Evolutionary conservation across 176 grass and related monocot species (phyloP).

Genomic region (Canna indica): DNA sequence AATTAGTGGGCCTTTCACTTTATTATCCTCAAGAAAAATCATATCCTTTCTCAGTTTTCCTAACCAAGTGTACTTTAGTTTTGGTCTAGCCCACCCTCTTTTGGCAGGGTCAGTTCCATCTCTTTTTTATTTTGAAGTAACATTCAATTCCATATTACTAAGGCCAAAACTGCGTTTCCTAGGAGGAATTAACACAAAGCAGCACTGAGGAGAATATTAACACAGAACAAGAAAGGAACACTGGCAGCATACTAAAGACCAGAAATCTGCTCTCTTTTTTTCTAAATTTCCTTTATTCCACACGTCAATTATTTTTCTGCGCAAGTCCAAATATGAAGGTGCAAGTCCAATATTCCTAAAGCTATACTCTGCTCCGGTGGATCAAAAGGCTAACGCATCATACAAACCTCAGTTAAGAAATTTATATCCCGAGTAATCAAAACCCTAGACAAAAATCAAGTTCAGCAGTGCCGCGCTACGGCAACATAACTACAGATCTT

Average conservation of each 20-base stretch:
- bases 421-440: neutral
- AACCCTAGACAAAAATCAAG: neutral
- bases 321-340: neutral
- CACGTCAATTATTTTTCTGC: neutral
- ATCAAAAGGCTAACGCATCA: neutral
- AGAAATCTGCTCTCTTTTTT: neutral
- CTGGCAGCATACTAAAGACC: neutral
- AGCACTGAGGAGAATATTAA: neutral
- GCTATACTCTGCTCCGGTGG: neutral
- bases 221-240: neutral
- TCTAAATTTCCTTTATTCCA: neutral
- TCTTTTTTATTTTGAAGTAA: too few species aligned
- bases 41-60: neutral
- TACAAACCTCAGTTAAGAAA: neutral
- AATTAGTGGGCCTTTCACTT: neutral
- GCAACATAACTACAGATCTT: neutral
- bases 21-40: neutral
- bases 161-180: neutral
- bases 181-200: neutral
- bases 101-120: neutral
- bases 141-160: neutral
- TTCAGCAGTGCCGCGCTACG: neutral
- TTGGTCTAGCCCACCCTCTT: neutral
- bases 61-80: neutral
- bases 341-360: neutral